Percentiles rank a stretch among this genome's conserved stretches.
phyloP scores from a whole-genome alignment of 2,329 filamentous ascomycete species.

The Aspergillus alliaceus region DNA sequence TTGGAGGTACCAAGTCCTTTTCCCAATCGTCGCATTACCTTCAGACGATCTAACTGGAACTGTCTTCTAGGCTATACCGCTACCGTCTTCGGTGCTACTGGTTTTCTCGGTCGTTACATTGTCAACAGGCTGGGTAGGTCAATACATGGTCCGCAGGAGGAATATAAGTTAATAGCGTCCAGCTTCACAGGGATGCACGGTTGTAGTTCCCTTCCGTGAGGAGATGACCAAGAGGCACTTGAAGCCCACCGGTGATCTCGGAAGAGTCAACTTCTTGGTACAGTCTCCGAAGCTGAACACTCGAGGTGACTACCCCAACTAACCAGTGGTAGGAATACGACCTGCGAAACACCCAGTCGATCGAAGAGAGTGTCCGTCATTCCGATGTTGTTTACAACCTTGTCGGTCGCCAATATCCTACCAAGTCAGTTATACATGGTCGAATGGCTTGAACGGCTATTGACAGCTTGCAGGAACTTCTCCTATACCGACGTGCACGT shows the following conservation, averaged over 20 bases:
- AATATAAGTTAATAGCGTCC: slow-evolving; percentile 37
- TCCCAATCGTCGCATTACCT: slow-evolving; percentile 16
- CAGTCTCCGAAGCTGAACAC: slow-evolving; percentile 4
- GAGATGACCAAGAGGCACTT: slow-evolving; percentile 98
- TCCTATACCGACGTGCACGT: slow-evolving; percentile 88
- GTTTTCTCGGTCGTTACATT: slow-evolving; percentile 93
- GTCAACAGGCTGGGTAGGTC: slow-evolving; percentile 83
- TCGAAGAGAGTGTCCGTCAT: slow-evolving; percentile 94
- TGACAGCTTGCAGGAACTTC: slow-evolving; percentile 74
- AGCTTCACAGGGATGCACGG: slow-evolving; percentile 92
- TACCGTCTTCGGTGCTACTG: slow-evolving; percentile 96
- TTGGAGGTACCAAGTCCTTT: slow-evolving; percentile 67
- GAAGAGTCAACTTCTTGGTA: slow-evolving; percentile 82
- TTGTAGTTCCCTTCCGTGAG: slow-evolving; percentile 90
- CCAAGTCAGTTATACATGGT: slow-evolving; percentile 65
- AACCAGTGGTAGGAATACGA: slow-evolving; percentile 75
- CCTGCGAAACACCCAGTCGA: slow-evolving; percentile 87
- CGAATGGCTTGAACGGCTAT: slow-evolving; percentile 9
- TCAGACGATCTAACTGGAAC: slow-evolving; percentile 26
- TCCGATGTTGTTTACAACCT: slow-evolving; percentile 98
- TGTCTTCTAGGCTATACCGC: slow-evolving; percentile 75
- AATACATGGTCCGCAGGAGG: neutral
- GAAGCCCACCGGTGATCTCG: slow-evolving; percentile 93
- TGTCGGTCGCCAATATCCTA: slow-evolving; percentile 90
- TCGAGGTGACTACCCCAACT: slow-evolving; percentile 10